Evolutionary conservation across 805 yeast species (phyloP).

Genomic region (Candida takata): DNA sequence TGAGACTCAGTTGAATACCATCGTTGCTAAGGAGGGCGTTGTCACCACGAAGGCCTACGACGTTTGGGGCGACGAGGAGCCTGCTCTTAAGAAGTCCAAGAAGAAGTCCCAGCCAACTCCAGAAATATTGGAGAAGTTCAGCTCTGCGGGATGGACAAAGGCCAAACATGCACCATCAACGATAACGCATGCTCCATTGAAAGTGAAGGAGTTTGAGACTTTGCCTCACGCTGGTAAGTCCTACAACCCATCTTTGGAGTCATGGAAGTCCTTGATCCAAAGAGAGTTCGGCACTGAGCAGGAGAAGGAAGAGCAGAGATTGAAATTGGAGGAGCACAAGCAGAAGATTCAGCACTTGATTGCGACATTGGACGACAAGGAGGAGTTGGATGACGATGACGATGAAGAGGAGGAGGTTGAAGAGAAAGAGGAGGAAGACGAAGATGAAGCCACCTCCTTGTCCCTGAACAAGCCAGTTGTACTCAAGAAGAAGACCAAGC

Average conservation of each 20-base stretch:
- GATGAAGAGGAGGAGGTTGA: slow-evolving; percentile 27
- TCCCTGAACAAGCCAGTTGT: slow-evolving; percentile 69
- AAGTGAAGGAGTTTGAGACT: slow-evolving; percentile 40
- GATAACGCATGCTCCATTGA: slow-evolving; percentile 43
- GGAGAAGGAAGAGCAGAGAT: slow-evolving; percentile 56
- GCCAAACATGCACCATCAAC: slow-evolving; percentile 53
- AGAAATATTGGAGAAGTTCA: slow-evolving; percentile 29
- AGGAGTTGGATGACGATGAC: slow-evolving; percentile 36
- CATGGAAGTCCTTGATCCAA: slow-evolving; percentile 71
- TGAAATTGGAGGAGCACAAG: slow-evolving; percentile 54
- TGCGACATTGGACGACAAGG: slow-evolving; percentile 52
- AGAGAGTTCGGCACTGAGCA: slow-evolving; percentile 62
- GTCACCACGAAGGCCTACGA: slow-evolving; percentile 48
- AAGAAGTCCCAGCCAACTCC: slow-evolving; percentile 27
- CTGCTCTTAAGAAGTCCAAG: slow-evolving; percentile 11
- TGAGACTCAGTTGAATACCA: slow-evolving; percentile 42
- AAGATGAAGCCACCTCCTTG: slow-evolving; percentile 35
- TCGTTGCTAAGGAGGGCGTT: slow-evolving; percentile 59
- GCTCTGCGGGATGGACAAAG: slow-evolving; percentile 42
- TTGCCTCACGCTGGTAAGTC: slow-evolving; percentile 85
- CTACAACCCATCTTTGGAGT: slow-evolving; percentile 79
- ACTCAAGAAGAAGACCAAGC: slow-evolving; percentile 64
- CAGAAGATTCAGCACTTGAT: slow-evolving; percentile 60
- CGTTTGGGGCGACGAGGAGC: slow-evolving; percentile 52
- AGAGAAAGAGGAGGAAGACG: slow-evolving; percentile 32